Conservation (phyloP, 768 basidiomycete species). For the Boletus coccyginus region DNA sequence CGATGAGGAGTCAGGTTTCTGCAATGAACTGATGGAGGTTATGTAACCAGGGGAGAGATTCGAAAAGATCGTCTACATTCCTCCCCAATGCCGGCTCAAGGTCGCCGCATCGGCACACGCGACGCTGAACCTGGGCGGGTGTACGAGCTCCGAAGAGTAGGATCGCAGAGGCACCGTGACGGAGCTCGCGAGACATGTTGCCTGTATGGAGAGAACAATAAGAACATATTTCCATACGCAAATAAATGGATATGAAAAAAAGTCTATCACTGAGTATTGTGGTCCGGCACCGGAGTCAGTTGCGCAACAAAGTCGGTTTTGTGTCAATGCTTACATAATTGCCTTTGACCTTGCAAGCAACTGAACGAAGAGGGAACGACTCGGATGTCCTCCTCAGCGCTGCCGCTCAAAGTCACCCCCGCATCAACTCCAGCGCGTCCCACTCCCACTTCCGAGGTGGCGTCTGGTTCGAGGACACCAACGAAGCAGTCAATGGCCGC, state of each 20-base stretch:
- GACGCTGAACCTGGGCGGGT: constrained; percentile 1
- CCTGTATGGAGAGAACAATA: constrained; percentile 6
- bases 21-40: constrained; percentile 3
- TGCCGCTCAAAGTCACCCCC: constrained; percentile 64
- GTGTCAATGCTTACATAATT: constrained; percentile 13
- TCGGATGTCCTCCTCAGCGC: constrained; percentile 49
- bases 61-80: constrained; percentile 9
- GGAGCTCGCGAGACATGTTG: not conserved
- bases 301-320: constrained; percentile 9
- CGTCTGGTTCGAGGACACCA: constrained; percentile 38
- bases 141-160: not conserved
- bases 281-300: not conserved
- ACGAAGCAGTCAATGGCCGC: constrained; percentile 40
- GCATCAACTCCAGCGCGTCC: constrained; percentile 51
- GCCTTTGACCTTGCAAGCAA: not conserved
- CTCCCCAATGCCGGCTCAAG: constrained; percentile 4
- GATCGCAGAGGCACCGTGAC: not conserved
- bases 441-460: constrained; percentile 15
- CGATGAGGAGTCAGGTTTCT: constrained; percentile 9
- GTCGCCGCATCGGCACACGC: constrained; percentile 29
- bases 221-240: not conserved
- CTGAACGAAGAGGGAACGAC: constrained; percentile 1
- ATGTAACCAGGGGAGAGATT: constrained; percentile 13
- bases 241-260: not conserved
- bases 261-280: not conserved